Evolutionary conservation across 768 basidiomycete species (phyloP), one percentile per base, ranked within the genome.

Genomic region (Mycena olivaceomarginata): DNA sequence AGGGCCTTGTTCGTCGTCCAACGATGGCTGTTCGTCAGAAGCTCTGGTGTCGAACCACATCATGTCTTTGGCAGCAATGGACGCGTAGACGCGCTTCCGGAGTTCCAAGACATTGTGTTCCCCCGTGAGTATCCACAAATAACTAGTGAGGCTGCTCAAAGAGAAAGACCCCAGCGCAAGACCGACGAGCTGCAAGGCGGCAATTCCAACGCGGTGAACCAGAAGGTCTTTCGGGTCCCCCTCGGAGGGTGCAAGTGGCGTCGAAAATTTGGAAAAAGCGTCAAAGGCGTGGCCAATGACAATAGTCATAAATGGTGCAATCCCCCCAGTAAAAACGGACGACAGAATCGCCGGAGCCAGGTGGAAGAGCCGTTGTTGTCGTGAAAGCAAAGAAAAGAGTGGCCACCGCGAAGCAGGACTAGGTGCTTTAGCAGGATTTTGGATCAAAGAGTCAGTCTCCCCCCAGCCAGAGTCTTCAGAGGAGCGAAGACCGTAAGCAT

Each of bases 301-400:
- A 57, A 91, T 87, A 11, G 97, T 97, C 96, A 97, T 97, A 88
- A 94, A 95, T 5, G 97, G 96, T 0, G 94, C 95, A 64, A 96
- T 89, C 53, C 93, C 91, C 45, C 95, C 94, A 1, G 93, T 89
- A 56, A 90, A 85, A 62, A 94, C 67, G n/a, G 96, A 94, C 37
- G 92, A 89, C 62, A 90, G 25, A 74, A 93, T 78, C 7, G 94
- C 95, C 3, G 97, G 96, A 37, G 93, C 69, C 71, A 96, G 87
- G 76, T 94, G 86, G 13, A 89, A 72, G 60, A 93, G 83, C 70
- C 90, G 85, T 79, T 96, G 93, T 43, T 89, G 88, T 22, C 87
- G 85, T 0, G 92, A 87, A 76, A 94, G 88, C 79, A 94, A 89
- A 15, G 93, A 92, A 83, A 95, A 96, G 60, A 97, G 91, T 2